These are phyloP conservation scores for Fonsecaea nubica DNA, from an alignment of 2,329 filamentous ascomycete species.

Conservation along the genomic window DNA sequence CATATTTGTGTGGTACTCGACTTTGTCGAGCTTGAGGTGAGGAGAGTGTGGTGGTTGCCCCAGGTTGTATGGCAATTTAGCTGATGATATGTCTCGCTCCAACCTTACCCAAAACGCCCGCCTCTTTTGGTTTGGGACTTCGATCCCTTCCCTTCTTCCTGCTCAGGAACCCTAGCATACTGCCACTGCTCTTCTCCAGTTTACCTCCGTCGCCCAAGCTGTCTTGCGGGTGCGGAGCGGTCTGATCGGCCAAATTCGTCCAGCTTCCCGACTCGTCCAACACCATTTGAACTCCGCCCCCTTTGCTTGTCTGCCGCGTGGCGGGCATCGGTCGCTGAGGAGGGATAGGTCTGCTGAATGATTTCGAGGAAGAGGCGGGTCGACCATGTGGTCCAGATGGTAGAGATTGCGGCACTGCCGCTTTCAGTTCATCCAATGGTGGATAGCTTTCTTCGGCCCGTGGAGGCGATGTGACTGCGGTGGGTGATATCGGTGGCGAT, in stretches of 20 bases:
- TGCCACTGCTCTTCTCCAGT: slow-evolving; percentile 57
- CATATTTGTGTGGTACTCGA: background rate
- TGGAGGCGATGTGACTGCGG: slow-evolving; percentile 17
- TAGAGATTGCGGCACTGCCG: slow-evolving; percentile 30
- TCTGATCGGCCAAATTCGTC: slow-evolving; percentile 87
- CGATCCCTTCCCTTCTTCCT: slow-evolving; percentile 88
- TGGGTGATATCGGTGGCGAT: slow-evolving; percentile 40
- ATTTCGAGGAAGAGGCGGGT: slow-evolving; percentile 41
- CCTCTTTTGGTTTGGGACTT: slow-evolving; percentile 92
- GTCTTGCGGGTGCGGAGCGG: slow-evolving; percentile 59
- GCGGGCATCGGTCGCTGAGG: slow-evolving; percentile 52
- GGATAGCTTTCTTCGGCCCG: slow-evolving; percentile 26
- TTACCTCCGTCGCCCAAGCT: slow-evolving; percentile 44
- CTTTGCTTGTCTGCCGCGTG: slow-evolving; percentile 75
- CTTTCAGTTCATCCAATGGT: slow-evolving; percentile 29
- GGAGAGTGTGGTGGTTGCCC: background rate
- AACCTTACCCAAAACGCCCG: slow-evolving; percentile 92
- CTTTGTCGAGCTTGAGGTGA: background rate
- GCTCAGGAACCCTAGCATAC: slow-evolving; percentile 87
- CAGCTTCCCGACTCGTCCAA: slow-evolving; percentile 88
- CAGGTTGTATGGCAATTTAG: slow-evolving; percentile 47
- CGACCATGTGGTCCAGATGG: slow-evolving; percentile 13
- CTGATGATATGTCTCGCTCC: slow-evolving; percentile 83
- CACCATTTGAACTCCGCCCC: slow-evolving; percentile 87
- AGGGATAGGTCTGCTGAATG: slow-evolving; percentile 49